Evolutionary conservation across 495 filamentous ascomycete species (phyloP), one percentile per base, ranked within the genome.

Genomic region (Sphaerosporella brunnea): DNA sequence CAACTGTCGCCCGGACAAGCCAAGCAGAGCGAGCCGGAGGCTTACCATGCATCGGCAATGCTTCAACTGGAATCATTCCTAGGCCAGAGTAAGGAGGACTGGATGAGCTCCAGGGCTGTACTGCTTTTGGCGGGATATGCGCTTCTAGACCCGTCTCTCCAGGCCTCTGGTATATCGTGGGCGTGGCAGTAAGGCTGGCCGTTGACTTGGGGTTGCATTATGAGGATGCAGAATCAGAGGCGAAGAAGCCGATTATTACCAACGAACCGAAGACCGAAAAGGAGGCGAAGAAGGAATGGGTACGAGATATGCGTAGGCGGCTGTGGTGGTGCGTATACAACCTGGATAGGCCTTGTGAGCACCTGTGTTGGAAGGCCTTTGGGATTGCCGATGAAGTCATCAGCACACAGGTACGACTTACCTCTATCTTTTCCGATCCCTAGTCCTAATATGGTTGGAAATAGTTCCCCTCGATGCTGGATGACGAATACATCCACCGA

Each of bases 311-410:
- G 30, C 76, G 87, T 39, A 73, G 88, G 49, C 74, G 88, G 23
- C 67, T 96, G 16, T 96, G 88, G 85, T 96, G 88, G 88, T 93
- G 84, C 65, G 82, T 84, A 1, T 96, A 96, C 61, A 86, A 82
- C 24, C 80, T 94, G 51, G 88, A 96, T 60, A 76, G 88, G 23
- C 75, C n/a, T 96, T 18, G 88, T 94, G 42, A 81, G 80, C 51
- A 83, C 84, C 13, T 94, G 87, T 51, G 88, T 95, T 28, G 88
- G 88, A 35, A 72, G 88, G 30, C 88, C 88, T 93, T 95, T 58
- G 86, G 88, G 23, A 87, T 96, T 49, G 83, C 78, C 7, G 88
- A 96, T 62, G 82, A 90, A 60, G 84, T 88, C 34, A 79, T 96
- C 52, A 96, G 88, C 24, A 95, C 58, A 0, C 52, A 56, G 58